Conservation (phyloP, 1,139 yeast genomes). For the Candida buenavistaensis region DNA sequence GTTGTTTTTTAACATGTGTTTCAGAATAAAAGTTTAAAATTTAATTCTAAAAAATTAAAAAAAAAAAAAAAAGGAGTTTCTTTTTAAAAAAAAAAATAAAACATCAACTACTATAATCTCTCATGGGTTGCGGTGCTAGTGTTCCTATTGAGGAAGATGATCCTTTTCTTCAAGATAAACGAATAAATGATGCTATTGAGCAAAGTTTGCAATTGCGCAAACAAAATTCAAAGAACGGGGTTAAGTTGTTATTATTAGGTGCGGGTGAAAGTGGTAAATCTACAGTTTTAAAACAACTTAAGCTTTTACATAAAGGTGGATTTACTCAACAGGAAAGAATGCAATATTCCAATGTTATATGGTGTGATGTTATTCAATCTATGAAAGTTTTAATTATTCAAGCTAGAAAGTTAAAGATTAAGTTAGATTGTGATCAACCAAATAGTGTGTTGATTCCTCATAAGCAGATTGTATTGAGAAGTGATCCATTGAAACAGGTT, state of each 20-base stretch:
- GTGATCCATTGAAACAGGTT: conserved; percentile 60
- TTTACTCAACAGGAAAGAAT: conserved; percentile 76
- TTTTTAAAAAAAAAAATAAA: neutral
- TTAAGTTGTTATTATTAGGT: conserved; percentile 74
- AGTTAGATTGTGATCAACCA: conserved; percentile 59
- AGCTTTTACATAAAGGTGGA: conserved; percentile 82
- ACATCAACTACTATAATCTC: neutral
- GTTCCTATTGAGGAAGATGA: conserved; percentile 46
- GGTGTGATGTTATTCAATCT: conserved; percentile 89
- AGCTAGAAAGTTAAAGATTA: conserved; percentile 62
- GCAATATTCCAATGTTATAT: conserved; percentile 86
- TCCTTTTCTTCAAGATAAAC: conserved; percentile 50
- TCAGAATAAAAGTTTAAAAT: too few species aligned
- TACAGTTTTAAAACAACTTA: conserved; percentile 92
- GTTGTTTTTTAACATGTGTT: conserved; percentile 7
- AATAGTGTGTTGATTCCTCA: conserved; percentile 43
- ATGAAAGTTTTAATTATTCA: conserved; percentile 81
- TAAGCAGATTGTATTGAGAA: conserved; percentile 52
- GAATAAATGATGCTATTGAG: conserved; percentile 67
- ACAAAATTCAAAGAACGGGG: conserved; percentile 48
- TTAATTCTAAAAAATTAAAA: too few species aligned
- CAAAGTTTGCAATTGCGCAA: conserved; percentile 57
- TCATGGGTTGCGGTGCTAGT: conserved; percentile 72
- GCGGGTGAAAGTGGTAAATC: conserved; percentile 98
- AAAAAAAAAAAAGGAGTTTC: neutral